Percentiles rank a stretch among this genome's conserved stretches.
phyloP scores from a whole-genome alignment of 2,329 filamentous ascomycete genomes.

The Aspergillus niger region DNA sequence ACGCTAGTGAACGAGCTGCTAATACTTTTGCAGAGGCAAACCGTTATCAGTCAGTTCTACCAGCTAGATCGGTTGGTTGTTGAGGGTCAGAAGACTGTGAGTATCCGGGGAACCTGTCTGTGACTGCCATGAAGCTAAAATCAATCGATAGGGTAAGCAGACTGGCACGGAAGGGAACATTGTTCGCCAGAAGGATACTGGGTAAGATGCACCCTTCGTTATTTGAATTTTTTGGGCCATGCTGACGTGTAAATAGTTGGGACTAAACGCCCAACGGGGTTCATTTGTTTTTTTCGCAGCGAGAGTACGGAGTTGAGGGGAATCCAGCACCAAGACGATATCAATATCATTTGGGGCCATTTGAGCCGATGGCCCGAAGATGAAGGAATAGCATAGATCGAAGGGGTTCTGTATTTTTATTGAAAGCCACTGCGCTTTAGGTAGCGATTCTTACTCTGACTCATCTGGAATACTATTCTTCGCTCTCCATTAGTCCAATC shows the following conservation, averaged over 20 bases:
- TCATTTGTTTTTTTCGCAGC: background rate
- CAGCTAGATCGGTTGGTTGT: conserved; percentile 89
- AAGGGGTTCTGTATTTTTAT: conserved; percentile 26
- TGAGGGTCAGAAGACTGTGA: conserved; percentile 78
- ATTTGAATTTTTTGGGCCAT: background rate
- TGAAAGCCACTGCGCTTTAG: conserved; percentile 17
- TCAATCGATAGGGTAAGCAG: conserved; percentile 43
- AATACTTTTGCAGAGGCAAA: conserved; percentile 73
- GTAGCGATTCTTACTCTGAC: conserved; percentile 12
- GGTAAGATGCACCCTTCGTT: conserved; percentile 51
- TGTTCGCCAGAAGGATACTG: conserved; percentile 74
- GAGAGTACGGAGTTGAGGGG: conserved; percentile 8
- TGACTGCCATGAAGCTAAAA: conserved; percentile 8
- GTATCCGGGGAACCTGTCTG: conserved; percentile 28
- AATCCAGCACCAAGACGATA: conserved; percentile 12
- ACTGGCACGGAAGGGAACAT: conserved; percentile 67
- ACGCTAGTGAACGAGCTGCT: background rate
- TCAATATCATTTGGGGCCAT: conserved; percentile 5
- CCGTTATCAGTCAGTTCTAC: conserved; percentile 91
- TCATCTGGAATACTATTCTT: conserved; percentile 11
- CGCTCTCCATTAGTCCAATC: background rate
- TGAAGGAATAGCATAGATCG: conserved; percentile 15
- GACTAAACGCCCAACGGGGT: conserved; percentile 22
- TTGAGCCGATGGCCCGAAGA: background rate
- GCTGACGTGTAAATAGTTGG: conserved; percentile 29